Evolutionary conservation across 2,329 filamentous ascomycete genomes (phyloP).

Genomic region (Lecanicillium sp.): DNA sequence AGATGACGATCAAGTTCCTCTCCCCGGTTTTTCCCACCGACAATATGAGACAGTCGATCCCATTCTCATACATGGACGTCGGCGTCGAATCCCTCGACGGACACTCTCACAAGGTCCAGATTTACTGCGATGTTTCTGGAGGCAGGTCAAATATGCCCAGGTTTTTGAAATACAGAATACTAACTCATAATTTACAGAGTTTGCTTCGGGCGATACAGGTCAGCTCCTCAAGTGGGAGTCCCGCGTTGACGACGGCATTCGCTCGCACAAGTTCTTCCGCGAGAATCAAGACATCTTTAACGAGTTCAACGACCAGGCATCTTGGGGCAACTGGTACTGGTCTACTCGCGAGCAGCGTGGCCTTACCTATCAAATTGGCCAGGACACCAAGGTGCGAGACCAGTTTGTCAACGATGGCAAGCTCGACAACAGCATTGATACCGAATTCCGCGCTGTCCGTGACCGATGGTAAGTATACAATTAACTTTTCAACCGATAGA

Average conservation of each 20-base stretch:
- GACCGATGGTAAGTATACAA: slow-evolving; percentile 24
- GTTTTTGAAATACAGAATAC: slow-evolving; percentile 36
- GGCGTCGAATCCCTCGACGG: slow-evolving; percentile 56
- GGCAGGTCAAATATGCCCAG: slow-evolving; percentile 17
- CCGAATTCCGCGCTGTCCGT: slow-evolving; percentile 40
- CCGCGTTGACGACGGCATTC: slow-evolving; percentile 38
- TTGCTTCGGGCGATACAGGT: slow-evolving; percentile 54
- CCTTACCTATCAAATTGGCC: slow-evolving; percentile 62
- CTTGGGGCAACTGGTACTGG: slow-evolving; percentile 78
- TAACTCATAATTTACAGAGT: slow-evolving; percentile 42
- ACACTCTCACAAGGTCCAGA: slow-evolving; percentile 51
- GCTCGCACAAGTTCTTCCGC: slow-evolving; percentile 57
- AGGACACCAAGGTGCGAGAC: slow-evolving; percentile 55
- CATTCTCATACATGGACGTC: slow-evolving; percentile 63
- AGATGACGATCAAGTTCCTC: slow-evolving; percentile 61
- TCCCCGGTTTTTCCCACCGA: slow-evolving; percentile 63
- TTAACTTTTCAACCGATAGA: no score
- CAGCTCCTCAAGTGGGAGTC: slow-evolving; percentile 56
- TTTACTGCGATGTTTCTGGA: slow-evolving; percentile 62
- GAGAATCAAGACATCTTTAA: slow-evolving; percentile 55
- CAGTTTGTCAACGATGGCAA: slow-evolving; percentile 56
- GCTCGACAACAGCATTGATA: slow-evolving; percentile 57
- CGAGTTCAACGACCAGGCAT: slow-evolving; percentile 61
- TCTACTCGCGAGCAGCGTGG: slow-evolving; percentile 50
- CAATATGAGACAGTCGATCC: slow-evolving; percentile 56